Conservation (phyloP, 2,329 filamentous ascomycete genomes). For the Epichloe sp. region DNA sequence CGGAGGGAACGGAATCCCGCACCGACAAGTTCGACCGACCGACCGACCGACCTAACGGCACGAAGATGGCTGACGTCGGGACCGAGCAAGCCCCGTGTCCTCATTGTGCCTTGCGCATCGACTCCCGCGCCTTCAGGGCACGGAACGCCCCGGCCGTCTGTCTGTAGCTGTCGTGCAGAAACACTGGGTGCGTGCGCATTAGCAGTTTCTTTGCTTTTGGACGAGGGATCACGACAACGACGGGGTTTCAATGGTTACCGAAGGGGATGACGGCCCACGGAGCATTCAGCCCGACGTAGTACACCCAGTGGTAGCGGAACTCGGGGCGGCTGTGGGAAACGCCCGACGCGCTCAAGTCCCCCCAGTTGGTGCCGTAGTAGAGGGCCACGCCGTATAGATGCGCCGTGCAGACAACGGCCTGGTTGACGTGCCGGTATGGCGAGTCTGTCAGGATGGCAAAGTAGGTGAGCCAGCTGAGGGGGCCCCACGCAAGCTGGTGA, state of each 20-base stretch:
- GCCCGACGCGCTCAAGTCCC: conserved; percentile 31
- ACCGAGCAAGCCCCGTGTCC: too few species aligned
- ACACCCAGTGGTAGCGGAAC: conserved; percentile 48
- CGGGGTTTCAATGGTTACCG: conserved; percentile 18
- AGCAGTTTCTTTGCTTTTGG: too few species aligned
- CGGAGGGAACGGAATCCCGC: too few species aligned
- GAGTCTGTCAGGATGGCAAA: conserved; percentile 29
- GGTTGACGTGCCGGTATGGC: conserved; percentile 35
- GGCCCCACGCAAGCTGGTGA: conserved; percentile 40
- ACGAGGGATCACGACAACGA: too few species aligned
- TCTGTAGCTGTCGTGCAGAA: conserved; percentile 20
- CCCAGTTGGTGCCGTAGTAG: conserved; percentile 46
- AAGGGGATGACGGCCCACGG: conserved; percentile 46
- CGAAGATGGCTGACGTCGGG: too few species aligned
- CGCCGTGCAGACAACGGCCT: conserved; percentile 36
- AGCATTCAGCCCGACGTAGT: conserved; percentile 47
- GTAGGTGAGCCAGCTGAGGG: conserved; percentile 39
- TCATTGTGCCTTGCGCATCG: conserved; percentile 11
- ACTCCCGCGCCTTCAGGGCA: conserved; percentile 11
- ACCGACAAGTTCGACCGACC: too few species aligned
- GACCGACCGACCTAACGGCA: too few species aligned
- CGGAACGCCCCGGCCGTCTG: conserved; percentile 16
- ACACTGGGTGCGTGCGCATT: conserved; percentile 10
- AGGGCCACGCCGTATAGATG: conserved; percentile 50
- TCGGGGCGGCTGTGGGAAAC: conserved; percentile 44